These are phyloP conservation scores for Haplosporangium sp. DNA, from an alignment of 371 early-diverging fungal species.

Conservation along the genomic window DNA sequence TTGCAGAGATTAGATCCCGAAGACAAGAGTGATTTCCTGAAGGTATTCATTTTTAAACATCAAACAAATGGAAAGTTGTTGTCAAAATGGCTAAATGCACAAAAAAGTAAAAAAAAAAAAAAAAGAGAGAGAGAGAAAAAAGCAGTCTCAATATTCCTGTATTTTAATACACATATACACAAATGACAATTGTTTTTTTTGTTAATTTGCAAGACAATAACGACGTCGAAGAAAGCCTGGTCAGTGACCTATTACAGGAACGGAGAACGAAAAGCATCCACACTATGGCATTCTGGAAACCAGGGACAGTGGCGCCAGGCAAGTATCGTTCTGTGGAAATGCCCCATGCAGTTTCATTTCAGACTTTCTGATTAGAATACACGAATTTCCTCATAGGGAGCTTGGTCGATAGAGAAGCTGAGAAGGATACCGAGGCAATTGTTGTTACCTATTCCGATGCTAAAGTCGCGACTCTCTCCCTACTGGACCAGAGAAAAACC, in stretches of 20 bases:
- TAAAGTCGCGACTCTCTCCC: slow-evolving; percentile 59
- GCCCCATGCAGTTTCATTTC: neutral
- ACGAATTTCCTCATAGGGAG: slow-evolving; percentile 60
- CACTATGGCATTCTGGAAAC: slow-evolving; percentile 14
- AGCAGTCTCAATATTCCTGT: neutral
- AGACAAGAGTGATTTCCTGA: neutral
- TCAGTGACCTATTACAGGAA: neutral
- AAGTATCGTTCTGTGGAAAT: neutral
- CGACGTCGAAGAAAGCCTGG: too few relatives aligned
- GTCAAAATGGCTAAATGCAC: too few relatives aligned
- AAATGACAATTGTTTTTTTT: too few relatives aligned
- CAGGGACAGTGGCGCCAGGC: slow-evolving; percentile 19
- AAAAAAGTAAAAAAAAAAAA: neutral
- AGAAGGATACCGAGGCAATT: slow-evolving; percentile 66
- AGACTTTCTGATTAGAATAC: neutral
- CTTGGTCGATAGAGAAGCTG: slow-evolving; percentile 72
- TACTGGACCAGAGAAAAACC: slow-evolving; percentile 65
- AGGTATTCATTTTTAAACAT: neutral
- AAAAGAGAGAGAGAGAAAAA: neutral
- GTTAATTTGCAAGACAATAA: too few relatives aligned
- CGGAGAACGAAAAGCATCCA: neutral
- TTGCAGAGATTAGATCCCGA: neutral
- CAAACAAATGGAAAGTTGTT: neutral
- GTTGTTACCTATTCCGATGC: slow-evolving; percentile 61
- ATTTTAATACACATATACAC: too few relatives aligned